Percentiles rank a stretch among this genome's conserved stretches.
Evolutionary conservation across 176 grass and related monocot species (phyloP).

Genomic region (Phyllostachys edulis): DNA sequence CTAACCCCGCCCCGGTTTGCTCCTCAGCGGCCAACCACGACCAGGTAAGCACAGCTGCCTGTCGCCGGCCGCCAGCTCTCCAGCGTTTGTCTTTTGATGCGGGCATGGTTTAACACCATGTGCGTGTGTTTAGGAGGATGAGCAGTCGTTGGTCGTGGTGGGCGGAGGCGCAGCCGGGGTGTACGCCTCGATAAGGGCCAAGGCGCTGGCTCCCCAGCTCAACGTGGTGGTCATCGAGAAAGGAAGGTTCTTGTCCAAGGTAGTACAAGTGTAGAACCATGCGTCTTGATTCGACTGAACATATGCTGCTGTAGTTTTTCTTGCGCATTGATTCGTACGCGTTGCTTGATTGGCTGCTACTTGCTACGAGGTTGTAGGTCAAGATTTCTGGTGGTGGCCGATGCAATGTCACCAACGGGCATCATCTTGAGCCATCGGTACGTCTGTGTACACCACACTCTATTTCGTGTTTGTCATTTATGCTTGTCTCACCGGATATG

Average conservation of each 20-base stretch:
- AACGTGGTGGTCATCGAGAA: constrained; percentile 82
- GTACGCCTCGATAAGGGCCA: constrained; percentile 87
- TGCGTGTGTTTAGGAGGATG: neutral
- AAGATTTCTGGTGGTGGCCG: constrained; percentile 92
- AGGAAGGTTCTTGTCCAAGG: constrained; percentile 84
- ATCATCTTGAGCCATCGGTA: constrained; percentile 67
- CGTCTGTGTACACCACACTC: neutral
- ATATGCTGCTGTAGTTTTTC: neutral
- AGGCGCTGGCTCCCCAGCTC: constrained; percentile 58
- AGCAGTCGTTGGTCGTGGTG: constrained; percentile 64
- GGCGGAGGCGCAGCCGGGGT: constrained; percentile 86
- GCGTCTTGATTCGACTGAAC: neutral
- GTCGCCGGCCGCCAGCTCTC: neutral
- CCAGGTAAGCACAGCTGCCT: constrained; percentile 35
- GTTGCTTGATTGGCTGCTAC: neutral
- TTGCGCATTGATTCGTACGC: neutral
- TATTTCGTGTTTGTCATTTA: neutral
- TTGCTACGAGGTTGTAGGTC: constrained; percentile 39
- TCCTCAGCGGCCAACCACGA: neutral
- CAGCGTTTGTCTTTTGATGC: neutral
- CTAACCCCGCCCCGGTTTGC: constrained; percentile 11
- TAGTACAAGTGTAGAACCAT: neutral
- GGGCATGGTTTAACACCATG: neutral
- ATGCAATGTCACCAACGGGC: constrained; percentile 93
- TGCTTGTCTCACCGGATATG: neutral